Evolutionary conservation across 164 flowering plant genomes (phyloP), one percentile per base, ranked within the genome.

Genomic region (Berberis vulgaris): DNA sequence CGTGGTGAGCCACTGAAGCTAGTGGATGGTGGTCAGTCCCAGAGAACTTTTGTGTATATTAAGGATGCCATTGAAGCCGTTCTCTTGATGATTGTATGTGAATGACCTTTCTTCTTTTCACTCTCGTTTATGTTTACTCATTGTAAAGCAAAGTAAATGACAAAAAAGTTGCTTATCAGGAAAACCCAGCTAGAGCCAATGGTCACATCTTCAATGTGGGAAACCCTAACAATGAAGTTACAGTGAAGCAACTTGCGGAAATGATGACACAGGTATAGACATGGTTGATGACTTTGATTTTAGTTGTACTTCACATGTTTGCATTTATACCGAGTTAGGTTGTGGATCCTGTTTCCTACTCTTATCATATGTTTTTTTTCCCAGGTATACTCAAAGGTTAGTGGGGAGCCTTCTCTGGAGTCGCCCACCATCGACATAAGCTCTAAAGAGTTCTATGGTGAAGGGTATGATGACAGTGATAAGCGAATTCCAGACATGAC

Each of bases 171-270:
- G 3, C 52, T 57, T 43, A 43, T 65, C 73, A 87, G 96, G 96
- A 87, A 86, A 90, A 90, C 68, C 95, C 97, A 10, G 84, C 76
- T 3, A 80, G 97, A 70, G 90, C 92, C 12, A 86, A 84, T 77
- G 92, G 92, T 45, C 95, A 87, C 0, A 86, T 90, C 59, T 90
- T 90, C 67, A 90, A 87, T 75, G 97, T 90, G 49, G 95, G 97
- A 67, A 90, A 87, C 71, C 97, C 97, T 5, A 63, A 90, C 79
- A 90, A 89, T 78, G 94, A 89, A 81, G 97, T 89, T 52, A 89
- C 94, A 41, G 94, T 89, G 39, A 79, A 84, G 77, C 97, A 89
- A 77, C 90, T 89, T 68, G 97, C 90, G 63, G 94, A 87, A 69
- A 86, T 87, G 94, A 89, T 89, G 97, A 83, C 87, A 10, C 73